phyloP scores from a whole-genome alignment of 2,329 filamentous ascomycete species.

The Pyrenophora seminiperda region DNA sequence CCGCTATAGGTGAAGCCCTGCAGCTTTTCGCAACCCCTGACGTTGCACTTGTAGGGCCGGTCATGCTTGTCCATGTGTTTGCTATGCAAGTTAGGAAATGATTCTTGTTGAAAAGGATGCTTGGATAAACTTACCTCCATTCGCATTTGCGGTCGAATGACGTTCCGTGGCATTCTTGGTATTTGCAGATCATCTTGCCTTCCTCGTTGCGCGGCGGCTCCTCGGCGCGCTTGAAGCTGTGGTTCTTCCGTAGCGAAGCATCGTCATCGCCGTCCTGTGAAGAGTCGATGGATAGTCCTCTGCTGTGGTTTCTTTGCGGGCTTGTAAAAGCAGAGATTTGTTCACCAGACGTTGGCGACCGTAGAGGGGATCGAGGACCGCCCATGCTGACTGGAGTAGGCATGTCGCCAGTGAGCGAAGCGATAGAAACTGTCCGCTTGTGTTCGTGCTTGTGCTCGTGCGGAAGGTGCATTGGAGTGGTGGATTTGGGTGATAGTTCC shows the following conservation, averaged over 20 bases:
- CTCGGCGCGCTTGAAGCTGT: constrained; percentile 48
- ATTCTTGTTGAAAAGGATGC: constrained; percentile 23
- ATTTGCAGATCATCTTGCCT: constrained; percentile 77
- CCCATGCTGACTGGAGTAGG: constrained; percentile 45
- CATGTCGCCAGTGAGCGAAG: constrained; percentile 37
- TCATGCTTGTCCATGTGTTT: constrained; percentile 99
- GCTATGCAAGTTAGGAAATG: constrained; percentile 54
- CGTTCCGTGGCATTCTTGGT: constrained; percentile 68
- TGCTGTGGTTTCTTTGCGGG: constrained; percentile 24
- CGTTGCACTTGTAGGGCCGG: constrained; percentile 83
- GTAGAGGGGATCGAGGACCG: constrained; percentile 34
- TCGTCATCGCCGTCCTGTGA: constrained; percentile 39
- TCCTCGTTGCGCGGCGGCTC: constrained; percentile 67
- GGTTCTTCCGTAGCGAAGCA: constrained; percentile 43
- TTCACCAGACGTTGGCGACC: constrained; percentile 33
- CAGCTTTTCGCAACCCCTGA: constrained; percentile 85
- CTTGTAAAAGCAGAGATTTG: constrained; percentile 30
- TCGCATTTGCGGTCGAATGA: constrained; percentile 85
- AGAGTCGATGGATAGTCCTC: constrained; percentile 37
- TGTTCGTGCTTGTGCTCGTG: constrained; percentile 42
- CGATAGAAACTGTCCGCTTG: constrained; percentile 40
- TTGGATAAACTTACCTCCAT: constrained; percentile 74
- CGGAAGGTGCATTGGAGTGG: constrained; percentile 27
- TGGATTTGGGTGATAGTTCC: constrained; percentile 24
- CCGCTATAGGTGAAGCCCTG: constrained; percentile 95